Base-by-base conservation (phyloP, 2,329 filamentous ascomycete species). In the Scorias spongiosa region DNA sequence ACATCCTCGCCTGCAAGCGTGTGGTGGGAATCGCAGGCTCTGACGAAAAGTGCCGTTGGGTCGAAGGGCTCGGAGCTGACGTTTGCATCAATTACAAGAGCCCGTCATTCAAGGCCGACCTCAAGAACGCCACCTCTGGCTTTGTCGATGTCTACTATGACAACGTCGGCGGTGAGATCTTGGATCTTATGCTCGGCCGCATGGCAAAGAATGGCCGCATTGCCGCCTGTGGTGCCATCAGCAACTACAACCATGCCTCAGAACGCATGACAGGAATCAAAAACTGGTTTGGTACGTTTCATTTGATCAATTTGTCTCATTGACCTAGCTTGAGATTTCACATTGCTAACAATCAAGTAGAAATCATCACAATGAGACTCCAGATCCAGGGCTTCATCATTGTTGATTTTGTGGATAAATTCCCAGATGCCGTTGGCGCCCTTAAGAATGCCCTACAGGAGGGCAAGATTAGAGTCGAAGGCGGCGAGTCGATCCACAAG, bases 141-240 rank as follows among this genome's bases (percentile, higher is more conserved):
- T 69, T 65, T 50, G 70, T 71, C 1, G 68, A 75, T 80, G 76
- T 85, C 11, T 85, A 77, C 62, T 85, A 77, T 58, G 81, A 85
- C 61, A 84, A 84, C 63, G 78, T 82, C 15, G 81, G 80, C 10
- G 81, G 81, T 5, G 77, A 82, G 48, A 80, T 84, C 43, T 67
- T 85, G 28, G 78, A 85, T 55, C 61, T 76, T 48, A 79, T 77
- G 39, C 67, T 86, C 34, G 64, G 61, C 2, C 70, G 78, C n/a
- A 80, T 81, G 46, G 79, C 77, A 44, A 63, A 64, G 42, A 66
- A 72, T 56, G 65, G 80, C 11, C 70, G 81, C 29, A 81, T 86
- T 14, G 52, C 80, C 51, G 81, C 81, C 62, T 85, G 81, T 62
- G 81, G 81, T 41, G 69, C 54, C 6, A 84, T 86, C 63, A 78